Base-by-base conservation (phyloP, 441 rosid species). In the Pelargonium citronellum region DNA sequence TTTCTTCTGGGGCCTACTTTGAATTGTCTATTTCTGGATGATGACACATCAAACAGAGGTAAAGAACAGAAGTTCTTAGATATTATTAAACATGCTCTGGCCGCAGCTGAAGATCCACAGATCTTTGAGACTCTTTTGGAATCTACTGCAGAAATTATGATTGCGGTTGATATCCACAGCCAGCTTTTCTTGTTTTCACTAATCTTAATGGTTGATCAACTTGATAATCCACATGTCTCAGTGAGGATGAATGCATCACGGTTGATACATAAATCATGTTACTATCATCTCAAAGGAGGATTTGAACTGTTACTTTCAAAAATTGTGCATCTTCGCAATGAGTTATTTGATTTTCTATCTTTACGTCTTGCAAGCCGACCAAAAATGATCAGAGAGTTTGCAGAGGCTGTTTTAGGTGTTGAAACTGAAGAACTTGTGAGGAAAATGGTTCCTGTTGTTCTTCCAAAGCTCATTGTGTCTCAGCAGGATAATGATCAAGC, bases 381-480 rank as follows among this genome's bases (percentile, higher is more conserved):
- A 66, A 69, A 76, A 72, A 78, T 92, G 85, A 90, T 89, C 24
- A 91, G 79, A 80, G 99, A 92, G 89, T 84, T 95, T 82, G 92
- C 97, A 16, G 99, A 95, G 86, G 95, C 92, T 64, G 91, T 89
- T 79, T 79, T 85, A 71, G 96, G 95, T 55, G 79, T 89, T 76
- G 91, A 87, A 77, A 86, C 77, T 65, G 83, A 86, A 77, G 87
- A 95, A 69, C 87, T 95, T 67, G 85, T 87, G 70, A 81, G 76
- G 80, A 89, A 83, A 82, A 91, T 92, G 94, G 80, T 95, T 73
- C 99, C 96, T 15, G 78, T 82, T 74, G 90, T 90, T 79, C 94
- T 95, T 80, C 99, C 98, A 72, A 91, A 91, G 86, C 97, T 95
- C 39, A 88, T 95, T 76, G 93, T 92, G 71, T 86, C 89, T 75